Conservation (phyloP, 2,329 filamentous ascomycete species). For the Clarireedia paspali region DNA sequence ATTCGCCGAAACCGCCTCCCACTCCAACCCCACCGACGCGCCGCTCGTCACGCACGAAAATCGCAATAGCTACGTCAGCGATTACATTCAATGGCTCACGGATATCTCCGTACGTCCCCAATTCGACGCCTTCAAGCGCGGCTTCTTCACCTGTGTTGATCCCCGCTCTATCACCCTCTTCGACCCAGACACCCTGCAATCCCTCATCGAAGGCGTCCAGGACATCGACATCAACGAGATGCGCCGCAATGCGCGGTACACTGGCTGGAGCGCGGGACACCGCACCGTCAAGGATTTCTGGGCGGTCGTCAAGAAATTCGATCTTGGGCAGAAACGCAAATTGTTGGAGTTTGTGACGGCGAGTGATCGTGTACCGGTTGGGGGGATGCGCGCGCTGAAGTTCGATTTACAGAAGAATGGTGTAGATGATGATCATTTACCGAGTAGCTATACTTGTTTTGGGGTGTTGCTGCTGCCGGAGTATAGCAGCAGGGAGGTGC, state of each 20-base stretch:
- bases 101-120: slow-evolving; percentile 71
- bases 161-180: slow-evolving; percentile 65
- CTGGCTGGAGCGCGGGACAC: slow-evolving; percentile 67
- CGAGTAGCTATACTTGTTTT: slow-evolving; percentile 90
- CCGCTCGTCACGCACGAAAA: slow-evolving; percentile 75
- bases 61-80: slow-evolving; percentile 67
- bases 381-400: slow-evolving; percentile 71
- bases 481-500: slow-evolving; percentile 62
- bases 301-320: slow-evolving; percentile 63
- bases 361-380: slow-evolving; percentile 81
- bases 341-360: slow-evolving; percentile 94
- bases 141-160: slow-evolving; percentile 71
- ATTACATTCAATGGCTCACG: slow-evolving; percentile 80
- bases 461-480: slow-evolving; percentile 79
- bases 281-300: slow-evolving; percentile 74
- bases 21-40: slow-evolving; percentile 36
- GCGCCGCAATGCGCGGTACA: slow-evolving; percentile 65
- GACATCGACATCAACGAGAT: slow-evolving; percentile 73
- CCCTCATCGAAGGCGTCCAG: slow-evolving; percentile 74
- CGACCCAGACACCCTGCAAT: slow-evolving; percentile 58
- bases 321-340: slow-evolving; percentile 61
- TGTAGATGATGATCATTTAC: slow-evolving; percentile 56
- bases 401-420: slow-evolving; percentile 80
- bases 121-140: slow-evolving; percentile 70
- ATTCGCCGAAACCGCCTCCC: slow-evolving; percentile 32